phyloP scores from a whole-genome alignment of 2,329 filamentous ascomycete genomes.

The Tolypocladium capitatum region DNA sequence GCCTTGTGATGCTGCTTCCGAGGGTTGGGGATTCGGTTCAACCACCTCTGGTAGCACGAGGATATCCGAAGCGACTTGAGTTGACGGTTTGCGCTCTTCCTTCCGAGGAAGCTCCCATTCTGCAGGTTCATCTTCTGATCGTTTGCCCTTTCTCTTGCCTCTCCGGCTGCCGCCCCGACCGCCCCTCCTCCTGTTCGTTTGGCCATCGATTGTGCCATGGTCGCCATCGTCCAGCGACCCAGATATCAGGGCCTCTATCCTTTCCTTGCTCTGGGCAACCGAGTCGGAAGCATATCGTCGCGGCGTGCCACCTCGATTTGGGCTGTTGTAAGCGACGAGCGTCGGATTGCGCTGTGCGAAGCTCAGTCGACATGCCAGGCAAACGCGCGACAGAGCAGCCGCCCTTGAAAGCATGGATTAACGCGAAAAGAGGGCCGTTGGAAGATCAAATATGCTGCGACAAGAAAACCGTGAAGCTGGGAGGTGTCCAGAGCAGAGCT shows the following conservation, averaged over 20 bases:
- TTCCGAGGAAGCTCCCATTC: slow-evolving; percentile 4
- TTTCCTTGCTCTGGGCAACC: slow-evolving; percentile 8
- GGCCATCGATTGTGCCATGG: not conserved
- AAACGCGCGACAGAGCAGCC: slow-evolving; percentile 18
- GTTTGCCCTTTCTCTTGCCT: not conserved
- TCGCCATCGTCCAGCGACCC: slow-evolving; percentile 1
- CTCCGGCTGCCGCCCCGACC: not conserved
- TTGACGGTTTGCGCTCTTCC: not conserved
- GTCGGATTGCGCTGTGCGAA: slow-evolving; percentile 11
- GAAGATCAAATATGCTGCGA: not conserved
- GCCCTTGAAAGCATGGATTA: slow-evolving; percentile 23
- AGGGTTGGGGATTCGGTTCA: not conserved
- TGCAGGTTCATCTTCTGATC: slow-evolving; percentile 1
- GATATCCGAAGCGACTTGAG: not conserved
- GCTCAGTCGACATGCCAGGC: slow-evolving; percentile 19
- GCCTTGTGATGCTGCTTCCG: not conserved
- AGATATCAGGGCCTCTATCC: slow-evolving; percentile 13
- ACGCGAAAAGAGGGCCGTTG: slow-evolving; percentile 2
- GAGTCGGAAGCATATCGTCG: slow-evolving; percentile 13
- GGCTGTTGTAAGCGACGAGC: slow-evolving; percentile 3
- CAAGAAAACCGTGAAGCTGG: not conserved
- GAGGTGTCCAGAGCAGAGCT: not conserved
- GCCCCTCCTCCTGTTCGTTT: not conserved
- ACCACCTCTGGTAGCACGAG: not conserved
- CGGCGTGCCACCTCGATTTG: slow-evolving; percentile 2